Evolutionary conservation across 2,329 filamentous ascomycete genomes (phyloP), one percentile per base, ranked within the genome.

Genomic region (Colletotrichum melonis): DNA sequence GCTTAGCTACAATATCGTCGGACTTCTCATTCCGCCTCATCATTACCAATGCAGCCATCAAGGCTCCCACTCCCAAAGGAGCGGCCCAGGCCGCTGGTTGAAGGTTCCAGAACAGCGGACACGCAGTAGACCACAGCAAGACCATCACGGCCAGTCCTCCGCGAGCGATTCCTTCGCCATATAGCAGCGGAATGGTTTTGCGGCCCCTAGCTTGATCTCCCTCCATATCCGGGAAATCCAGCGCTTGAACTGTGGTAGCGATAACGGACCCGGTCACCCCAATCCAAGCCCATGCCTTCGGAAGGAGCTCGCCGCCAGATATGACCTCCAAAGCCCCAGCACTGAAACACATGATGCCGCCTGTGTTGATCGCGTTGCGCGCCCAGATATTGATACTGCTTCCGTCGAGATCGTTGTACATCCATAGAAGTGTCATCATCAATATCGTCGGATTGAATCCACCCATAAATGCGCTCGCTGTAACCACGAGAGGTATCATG

Each of bases 371-470:
- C 4, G 67, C 58, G 59, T 80, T 80, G 2, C 80, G 77, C 2
- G 60, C 46, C 59, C 78, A 73, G 24, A 73, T 68, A 7, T 72
- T 74, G 67, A 60, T 42, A 52, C 77, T 75, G 38, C 75, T 76
- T 26, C 78, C 79, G 22, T 78, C 77, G 1, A 81, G 76, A 32
- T 81, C 79, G 60, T 81, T 81, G 69, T 81, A 81, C 73, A 79
- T 71, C 78, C 79, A 80, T 24, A 79, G 55, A 5, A 81, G 52
- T 1, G 69, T 63, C 77, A 80, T 76, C 30, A 81, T 73, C 0
- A 66, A 73, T 12, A 75, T 63, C 28, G 76, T 75, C 0, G 78
- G 77, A 8, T 55, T 67, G 46, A 78, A 69, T 1, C 72, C 73
- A 4, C 76, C 77, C 2, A 77, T 22, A 0, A 67, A 12, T 1